phyloP scores from a whole-genome alignment of 306 rosid genomes.

The Glycine soja region DNA sequence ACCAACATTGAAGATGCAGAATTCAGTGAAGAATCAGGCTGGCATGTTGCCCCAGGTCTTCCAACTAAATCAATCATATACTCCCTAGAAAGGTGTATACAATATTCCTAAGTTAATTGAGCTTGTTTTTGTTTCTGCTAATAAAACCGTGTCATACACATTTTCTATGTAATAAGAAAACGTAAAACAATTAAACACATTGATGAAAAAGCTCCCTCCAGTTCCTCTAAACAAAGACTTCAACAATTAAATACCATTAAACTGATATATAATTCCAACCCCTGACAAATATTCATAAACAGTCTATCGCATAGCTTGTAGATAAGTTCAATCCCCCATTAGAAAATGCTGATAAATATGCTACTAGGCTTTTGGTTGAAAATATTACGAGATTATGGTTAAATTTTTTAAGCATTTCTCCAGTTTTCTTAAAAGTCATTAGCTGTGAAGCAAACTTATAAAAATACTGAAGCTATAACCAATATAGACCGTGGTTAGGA shows the following conservation, averaged over 20 bases:
- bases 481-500: constrained; percentile 22
- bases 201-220: constrained; percentile 9
- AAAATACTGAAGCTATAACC: background rate
- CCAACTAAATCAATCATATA: constrained; percentile 85
- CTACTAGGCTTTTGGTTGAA: background rate
- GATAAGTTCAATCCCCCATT: background rate
- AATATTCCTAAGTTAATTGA: constrained; percentile 27
- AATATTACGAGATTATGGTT: background rate
- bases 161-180: constrained; percentile 9
- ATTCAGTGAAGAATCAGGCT: constrained; percentile 88
- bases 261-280: background rate
- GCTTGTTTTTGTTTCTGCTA: constrained; percentile 1
- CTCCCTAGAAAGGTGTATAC: constrained; percentile 65
- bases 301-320: background rate
- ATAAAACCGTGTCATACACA: constrained; percentile 13
- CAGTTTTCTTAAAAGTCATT: background rate
- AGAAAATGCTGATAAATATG: constrained; percentile 13
- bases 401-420: background rate
- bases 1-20: constrained; percentile 81
- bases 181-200: constrained; percentile 24
- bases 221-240: background rate
- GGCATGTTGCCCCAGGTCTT: constrained; percentile 75
- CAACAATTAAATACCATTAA: background rate
- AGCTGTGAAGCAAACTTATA: background rate
- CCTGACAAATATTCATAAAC: constrained; percentile 23